Evolutionary conservation across 305 asterid genomes (phyloP).

Genomic region (Caryopteris hybrid): DNA sequence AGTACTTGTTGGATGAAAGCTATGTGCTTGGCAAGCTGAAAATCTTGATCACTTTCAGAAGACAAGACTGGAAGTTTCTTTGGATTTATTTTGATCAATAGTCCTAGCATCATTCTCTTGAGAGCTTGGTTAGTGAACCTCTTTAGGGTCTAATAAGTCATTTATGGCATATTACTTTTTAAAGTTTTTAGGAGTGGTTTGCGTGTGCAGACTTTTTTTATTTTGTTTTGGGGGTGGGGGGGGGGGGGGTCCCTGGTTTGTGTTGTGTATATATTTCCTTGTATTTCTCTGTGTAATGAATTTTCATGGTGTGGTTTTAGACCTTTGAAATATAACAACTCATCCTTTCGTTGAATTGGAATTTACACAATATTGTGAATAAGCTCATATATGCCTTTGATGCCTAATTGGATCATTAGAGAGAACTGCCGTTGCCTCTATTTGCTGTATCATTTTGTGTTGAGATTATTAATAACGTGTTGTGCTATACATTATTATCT

Average conservation of each 20-base stretch:
- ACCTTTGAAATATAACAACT: background rate
- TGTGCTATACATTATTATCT: background rate
- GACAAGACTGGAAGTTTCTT: background rate
- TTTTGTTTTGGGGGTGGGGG: background rate
- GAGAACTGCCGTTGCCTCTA: constrained; percentile 4
- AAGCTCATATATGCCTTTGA: background rate
- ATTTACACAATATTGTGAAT: background rate
- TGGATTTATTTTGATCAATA: background rate
- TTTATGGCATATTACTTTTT: too few relatives aligned
- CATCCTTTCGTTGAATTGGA: background rate
- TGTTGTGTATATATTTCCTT: background rate
- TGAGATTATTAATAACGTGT: background rate
- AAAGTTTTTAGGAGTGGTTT: too few relatives aligned
- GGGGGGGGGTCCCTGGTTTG: background rate
- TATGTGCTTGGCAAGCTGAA: background rate
- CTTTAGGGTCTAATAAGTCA: background rate
- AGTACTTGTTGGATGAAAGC: background rate
- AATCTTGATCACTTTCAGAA: background rate
- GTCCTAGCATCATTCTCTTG: background rate
- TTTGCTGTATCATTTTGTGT: background rate
- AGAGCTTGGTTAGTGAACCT: too few relatives aligned
- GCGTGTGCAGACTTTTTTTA: too few relatives aligned
- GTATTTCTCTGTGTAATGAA: background rate
- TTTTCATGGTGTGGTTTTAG: background rate
- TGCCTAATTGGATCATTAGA: constrained; percentile 3